Base-by-base conservation (phyloP, 2,329 filamentous ascomycete species). In the Fusarium nurragi region DNA sequence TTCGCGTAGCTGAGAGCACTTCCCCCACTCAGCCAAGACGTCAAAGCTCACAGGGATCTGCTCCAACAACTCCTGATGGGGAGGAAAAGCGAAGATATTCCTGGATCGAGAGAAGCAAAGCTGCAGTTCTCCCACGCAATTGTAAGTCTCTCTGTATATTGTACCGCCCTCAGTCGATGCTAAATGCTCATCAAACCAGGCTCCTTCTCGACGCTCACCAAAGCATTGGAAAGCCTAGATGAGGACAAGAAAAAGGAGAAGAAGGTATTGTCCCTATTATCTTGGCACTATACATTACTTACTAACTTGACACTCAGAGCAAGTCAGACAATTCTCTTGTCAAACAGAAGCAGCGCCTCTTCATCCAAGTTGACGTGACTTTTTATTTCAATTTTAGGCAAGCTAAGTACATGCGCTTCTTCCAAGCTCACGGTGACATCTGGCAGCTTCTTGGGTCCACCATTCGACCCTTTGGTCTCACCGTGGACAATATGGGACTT, bases 291-390 rank as follows among this genome's bases (percentile, higher is more conserved):
- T 19, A 6, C 12, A 4, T 16, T 22, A 3, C 8, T 18, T 14
- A 23, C 48, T 61, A 16, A 61, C 41, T 19, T n/a, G 3, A 22
- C 21, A n/a, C 4, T 10, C 8, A 54, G 47, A 18, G 21, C 32
- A n/a, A 34, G 9, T 18, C 37, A 37, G 30, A 37, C 3, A 23
- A 30, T 14, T 14, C 12, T 37, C 19, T 12, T 26, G 34, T 26
- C 38, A 30, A 12, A 10, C 25, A 18, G 6, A 40, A 49, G 22
- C 34, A 49, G 14, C 46, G 63, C 11, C 61, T 45, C 28, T 84
- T 82, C 69, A 83, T 92, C 6, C 92, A 95, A 68, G 80, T 94
- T 23, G 92, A 95, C 71, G 74, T 94, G 2, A 82, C 85, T 26
- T 73, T 89, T 22, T 87, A 83, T 54, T 3, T 78, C 75, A 2